Percentiles rank a stretch among this genome's conserved stretches.
phyloP scores from a whole-genome alignment of 2,329 filamentous ascomycete species.

The Fusarium pilosicola region DNA sequence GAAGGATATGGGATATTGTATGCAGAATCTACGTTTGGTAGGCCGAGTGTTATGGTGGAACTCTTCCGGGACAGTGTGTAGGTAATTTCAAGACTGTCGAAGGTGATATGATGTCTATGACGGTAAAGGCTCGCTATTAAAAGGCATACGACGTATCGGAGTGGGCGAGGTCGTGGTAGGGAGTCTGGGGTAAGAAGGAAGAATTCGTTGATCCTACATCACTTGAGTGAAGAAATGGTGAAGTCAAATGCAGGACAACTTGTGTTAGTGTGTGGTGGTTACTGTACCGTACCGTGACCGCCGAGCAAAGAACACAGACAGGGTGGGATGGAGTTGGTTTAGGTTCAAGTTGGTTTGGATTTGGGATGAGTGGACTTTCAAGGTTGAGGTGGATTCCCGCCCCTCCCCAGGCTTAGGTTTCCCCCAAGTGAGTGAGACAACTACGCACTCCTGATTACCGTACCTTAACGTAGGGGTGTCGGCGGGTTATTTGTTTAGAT shows the following conservation, averaged over 20 bases:
- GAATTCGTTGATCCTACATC: constrained; percentile 14
- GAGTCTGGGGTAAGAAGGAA: neutral
- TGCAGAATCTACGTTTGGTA: constrained; percentile 31
- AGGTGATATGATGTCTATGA: constrained; percentile 18
- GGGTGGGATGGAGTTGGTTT: constrained; percentile 20
- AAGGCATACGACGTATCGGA: constrained; percentile 8
- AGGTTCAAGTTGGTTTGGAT: constrained; percentile 26
- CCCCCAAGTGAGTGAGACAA: neutral
- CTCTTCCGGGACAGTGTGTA: constrained; percentile 18
- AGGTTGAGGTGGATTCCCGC: constrained; percentile 23
- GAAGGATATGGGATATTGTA: constrained; percentile 20
- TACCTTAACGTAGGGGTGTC: neutral
- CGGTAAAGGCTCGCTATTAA: constrained; percentile 26
- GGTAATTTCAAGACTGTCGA: constrained; percentile 2
- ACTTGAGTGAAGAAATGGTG: constrained; percentile 4
- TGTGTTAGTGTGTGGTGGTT: constrained; percentile 24
- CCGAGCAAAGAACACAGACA: neutral
- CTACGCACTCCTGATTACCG: constrained; percentile 3
- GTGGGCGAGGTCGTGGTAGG: constrained; percentile 4
- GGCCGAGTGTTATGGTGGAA: constrained; percentile 25
- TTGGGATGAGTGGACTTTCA: constrained; percentile 30
- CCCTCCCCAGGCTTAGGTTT: constrained; percentile 12
- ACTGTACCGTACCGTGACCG: constrained; percentile 26
- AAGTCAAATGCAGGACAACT: constrained; percentile 17
- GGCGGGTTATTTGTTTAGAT: neutral